Evolutionary conservation across 176 grass and related monocot genomes (phyloP), one percentile per base, ranked within the genome.

Genomic region (Elymus sibiricus): DNA sequence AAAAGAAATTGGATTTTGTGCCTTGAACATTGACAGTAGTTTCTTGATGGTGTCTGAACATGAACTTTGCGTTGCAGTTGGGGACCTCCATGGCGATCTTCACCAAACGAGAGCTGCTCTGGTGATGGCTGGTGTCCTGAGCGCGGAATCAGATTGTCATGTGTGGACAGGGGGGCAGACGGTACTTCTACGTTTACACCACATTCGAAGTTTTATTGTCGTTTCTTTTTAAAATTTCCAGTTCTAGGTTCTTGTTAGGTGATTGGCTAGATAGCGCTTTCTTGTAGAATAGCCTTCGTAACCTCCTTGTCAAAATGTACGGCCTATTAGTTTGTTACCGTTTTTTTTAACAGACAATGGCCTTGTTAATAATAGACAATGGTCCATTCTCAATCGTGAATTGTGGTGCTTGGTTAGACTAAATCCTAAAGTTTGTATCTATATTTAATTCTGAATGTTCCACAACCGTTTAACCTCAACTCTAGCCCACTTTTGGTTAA

Each of bases 51-150:
- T 16, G 14, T 53, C 5, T 22, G 53, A 64, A 21, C 64, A 12
- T 25, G 26, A 55, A 62, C 13, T 26, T 86, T 15, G 26, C 25
- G 47, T 85, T 17, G 35, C 89, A 98, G 95, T 98, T 51, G 97
- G 97, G 5, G 97, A 99, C 79, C 84, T 95, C 79, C 97, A 99
- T 42, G 97, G 97, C 1, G 97, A 99, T 81, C 79, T 99, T 19
- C 76, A 84, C 84, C 94, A 99, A 74, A 96, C 94, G 34, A 82
- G 88, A 37, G 64, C 82, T 29, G 97, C 94, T 29, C 89, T 99
- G 22, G 70, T 85, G 84, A 77, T 93, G 79, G 92, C 97, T 39
- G 94, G 97, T 13, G 76, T 99, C 64, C 80, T 99, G 42, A 93
- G 92, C 84, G 26, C 80, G 24, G 77, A 94, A 77, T 68, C 82